Conservation (phyloP, 345 rosid species). For the Pelargonium nanum region DNA sequence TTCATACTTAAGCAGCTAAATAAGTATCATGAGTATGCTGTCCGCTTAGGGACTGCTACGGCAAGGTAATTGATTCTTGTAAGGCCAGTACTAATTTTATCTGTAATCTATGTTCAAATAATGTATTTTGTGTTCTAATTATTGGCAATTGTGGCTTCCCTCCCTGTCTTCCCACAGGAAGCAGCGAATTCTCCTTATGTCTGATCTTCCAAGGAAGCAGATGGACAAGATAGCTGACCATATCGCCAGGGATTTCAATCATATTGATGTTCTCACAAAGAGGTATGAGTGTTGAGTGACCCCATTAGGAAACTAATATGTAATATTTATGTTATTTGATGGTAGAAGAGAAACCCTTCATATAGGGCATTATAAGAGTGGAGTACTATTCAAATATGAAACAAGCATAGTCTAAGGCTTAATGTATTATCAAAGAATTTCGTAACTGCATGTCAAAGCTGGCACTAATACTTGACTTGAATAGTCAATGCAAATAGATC, state of each 20-base stretch:
- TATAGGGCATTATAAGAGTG: too few relatives aligned
- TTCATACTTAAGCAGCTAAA: slow-evolving; percentile 86
- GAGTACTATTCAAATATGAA: too few relatives aligned
- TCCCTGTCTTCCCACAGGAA: slow-evolving; percentile 27
- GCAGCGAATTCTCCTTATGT: slow-evolving; percentile 91
- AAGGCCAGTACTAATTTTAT: slow-evolving; percentile 3
- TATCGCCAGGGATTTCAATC: slow-evolving; percentile 63
- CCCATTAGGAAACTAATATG: too few relatives aligned
- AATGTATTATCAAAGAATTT: too few relatives aligned
- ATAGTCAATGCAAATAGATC: too few relatives aligned
- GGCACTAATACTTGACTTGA: too few relatives aligned
- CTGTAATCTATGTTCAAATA: slow-evolving; percentile 3
- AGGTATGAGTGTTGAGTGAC: slow-evolving; percentile 31
- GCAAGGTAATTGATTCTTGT: slow-evolving; percentile 49
- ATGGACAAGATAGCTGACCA: slow-evolving; percentile 76
- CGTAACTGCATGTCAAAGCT: too few relatives aligned
- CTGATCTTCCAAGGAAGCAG: slow-evolving; percentile 95
- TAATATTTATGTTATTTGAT: too few relatives aligned
- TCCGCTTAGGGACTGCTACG: slow-evolving; percentile 88
- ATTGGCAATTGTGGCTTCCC: too few relatives aligned
- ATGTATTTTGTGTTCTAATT: too few relatives aligned
- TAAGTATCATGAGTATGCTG: slow-evolving; percentile 80
- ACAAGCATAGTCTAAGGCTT: too few relatives aligned
- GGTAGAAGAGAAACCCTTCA: too few relatives aligned
- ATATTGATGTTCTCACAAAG: slow-evolving; percentile 82